Percentiles rank a stretch among this genome's conserved stretches.
Conservation (phyloP, 2,329 filamentous ascomycete genomes). For the Talaromyces sp. region DNA sequence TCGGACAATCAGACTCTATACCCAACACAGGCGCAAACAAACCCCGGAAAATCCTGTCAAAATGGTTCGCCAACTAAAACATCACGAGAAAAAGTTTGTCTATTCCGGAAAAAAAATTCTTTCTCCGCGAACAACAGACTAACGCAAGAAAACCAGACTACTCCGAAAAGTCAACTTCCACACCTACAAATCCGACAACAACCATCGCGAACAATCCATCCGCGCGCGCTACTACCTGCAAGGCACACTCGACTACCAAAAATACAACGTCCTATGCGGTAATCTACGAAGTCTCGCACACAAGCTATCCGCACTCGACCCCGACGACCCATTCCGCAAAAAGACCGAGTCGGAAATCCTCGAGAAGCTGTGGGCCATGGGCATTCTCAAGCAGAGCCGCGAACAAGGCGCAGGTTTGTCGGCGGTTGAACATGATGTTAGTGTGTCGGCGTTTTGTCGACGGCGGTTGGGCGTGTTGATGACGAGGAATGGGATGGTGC, state of each 20-base stretch:
- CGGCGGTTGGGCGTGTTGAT: slow-evolving; percentile 82
- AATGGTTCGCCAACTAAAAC: slow-evolving; percentile 95
- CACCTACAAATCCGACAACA: slow-evolving; percentile 82
- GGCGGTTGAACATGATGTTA: slow-evolving; percentile 76
- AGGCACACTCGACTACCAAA: slow-evolving; percentile 77
- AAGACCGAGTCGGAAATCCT: slow-evolving; percentile 84
- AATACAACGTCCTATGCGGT: slow-evolving; percentile 62
- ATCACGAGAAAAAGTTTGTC: slow-evolving; percentile 79
- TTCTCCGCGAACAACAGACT: slow-evolving; percentile 2
- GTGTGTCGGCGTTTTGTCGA: slow-evolving; percentile 82
- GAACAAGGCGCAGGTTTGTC: slow-evolving; percentile 67
- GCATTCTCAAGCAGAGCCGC: slow-evolving; percentile 67
- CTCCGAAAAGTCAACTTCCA: slow-evolving; percentile 89
- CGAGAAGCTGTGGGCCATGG: slow-evolving; percentile 90
- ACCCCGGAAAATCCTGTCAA: not conserved
- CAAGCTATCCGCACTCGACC: slow-evolving; percentile 71
- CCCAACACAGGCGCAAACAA: not conserved
- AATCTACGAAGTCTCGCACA: slow-evolving; percentile 88
- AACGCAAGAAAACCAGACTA: slow-evolving; percentile 43
- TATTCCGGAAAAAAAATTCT: not conserved
- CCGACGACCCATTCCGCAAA: slow-evolving; percentile 68
- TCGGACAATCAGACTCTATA: not conserved
- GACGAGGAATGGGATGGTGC: slow-evolving; percentile 84
- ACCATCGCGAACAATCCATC: slow-evolving; percentile 75
- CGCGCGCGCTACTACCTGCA: slow-evolving; percentile 85